Percentiles rank a stretch among this genome's conserved stretches.
phyloP scores from a whole-genome alignment of 148 eudicot species.

The Vaccinium corymbosum region DNA sequence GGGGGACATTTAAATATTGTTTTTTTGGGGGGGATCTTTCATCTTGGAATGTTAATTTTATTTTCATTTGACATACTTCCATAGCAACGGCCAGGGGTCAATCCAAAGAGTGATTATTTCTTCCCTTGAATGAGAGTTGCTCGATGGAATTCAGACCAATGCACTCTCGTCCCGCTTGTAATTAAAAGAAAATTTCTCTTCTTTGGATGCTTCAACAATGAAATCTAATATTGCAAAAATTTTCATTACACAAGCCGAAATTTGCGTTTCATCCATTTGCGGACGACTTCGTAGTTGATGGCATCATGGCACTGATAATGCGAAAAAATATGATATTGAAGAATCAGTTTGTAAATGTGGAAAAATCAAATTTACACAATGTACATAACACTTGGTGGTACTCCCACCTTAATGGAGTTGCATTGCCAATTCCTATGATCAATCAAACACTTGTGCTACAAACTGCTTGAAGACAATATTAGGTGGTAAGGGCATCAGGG shows the following conservation, averaged over 20 bases:
- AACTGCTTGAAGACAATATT: not conserved
- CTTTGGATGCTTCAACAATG: not conserved
- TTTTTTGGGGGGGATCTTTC: too few relatives aligned
- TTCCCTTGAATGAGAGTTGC: too few relatives aligned
- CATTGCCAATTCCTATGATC: not conserved
- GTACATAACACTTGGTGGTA: not conserved
- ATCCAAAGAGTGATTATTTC: too few relatives aligned
- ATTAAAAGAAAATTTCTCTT: not conserved
- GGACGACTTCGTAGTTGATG: not conserved
- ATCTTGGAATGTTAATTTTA: too few relatives aligned
- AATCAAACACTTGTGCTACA: not conserved
- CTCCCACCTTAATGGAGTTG: not conserved
- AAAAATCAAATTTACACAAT: not conserved
- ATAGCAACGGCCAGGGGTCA: too few relatives aligned
- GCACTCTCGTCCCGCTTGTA: too few relatives aligned
- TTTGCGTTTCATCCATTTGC: not conserved
- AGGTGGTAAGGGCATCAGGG: conserved; percentile 35
- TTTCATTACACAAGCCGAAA: not conserved
- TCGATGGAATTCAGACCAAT: too few relatives aligned
- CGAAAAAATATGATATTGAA: not conserved
- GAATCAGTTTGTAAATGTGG: not conserved
- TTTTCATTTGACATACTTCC: too few relatives aligned
- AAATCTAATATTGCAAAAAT: not conserved
- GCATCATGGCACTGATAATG: not conserved
- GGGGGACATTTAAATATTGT: too few relatives aligned